A percentile compares a stretch with the other conserved stretches of the same genome.
These are phyloP conservation scores for Russula earlei DNA, from an alignment of 768 basidiomycete genomes.

Conservation along the genomic window DNA sequence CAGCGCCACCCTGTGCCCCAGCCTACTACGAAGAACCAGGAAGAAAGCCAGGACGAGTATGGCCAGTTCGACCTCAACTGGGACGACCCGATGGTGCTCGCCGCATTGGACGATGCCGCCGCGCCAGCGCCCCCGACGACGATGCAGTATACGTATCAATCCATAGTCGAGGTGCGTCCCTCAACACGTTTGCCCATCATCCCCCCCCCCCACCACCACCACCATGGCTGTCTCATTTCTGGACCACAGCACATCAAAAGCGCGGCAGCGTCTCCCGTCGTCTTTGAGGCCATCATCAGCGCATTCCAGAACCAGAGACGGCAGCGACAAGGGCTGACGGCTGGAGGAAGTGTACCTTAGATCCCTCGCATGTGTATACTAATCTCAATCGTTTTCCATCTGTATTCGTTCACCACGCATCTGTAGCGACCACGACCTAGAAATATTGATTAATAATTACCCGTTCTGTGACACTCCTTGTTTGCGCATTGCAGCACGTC, in stretches of 20 bases:
- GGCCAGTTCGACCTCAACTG: conserved; percentile 49
- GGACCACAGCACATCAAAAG: conserved; percentile 4
- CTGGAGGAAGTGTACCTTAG: background rate
- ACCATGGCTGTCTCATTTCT: no score
- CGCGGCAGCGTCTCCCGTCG: background rate
- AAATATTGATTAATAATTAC: no score
- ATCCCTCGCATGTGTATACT: background rate
- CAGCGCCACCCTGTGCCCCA: conserved; percentile 22
- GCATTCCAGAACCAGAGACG: background rate
- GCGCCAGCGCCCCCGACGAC: background rate
- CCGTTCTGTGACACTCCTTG: background rate
- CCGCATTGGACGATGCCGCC: conserved; percentile 25
- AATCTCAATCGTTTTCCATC: background rate
- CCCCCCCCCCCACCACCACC: no score
- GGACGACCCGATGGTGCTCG: conserved; percentile 49
- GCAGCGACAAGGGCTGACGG: background rate
- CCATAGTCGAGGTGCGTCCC: conserved; percentile 9
- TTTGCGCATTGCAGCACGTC: no score
- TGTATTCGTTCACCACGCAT: background rate
- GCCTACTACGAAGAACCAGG: conserved; percentile 37
- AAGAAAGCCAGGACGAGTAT: conserved; percentile 77
- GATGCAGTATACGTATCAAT: conserved; percentile 6
- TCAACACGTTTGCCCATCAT: no score
- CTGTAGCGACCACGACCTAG: background rate
- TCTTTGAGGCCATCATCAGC: background rate